A percentile compares a stretch with the other conserved stretches of the same genome.
These are phyloP conservation scores for Tillandsia fasciculata DNA, from an alignment of 176 grass and related monocot species.

Conservation along the genomic window DNA sequence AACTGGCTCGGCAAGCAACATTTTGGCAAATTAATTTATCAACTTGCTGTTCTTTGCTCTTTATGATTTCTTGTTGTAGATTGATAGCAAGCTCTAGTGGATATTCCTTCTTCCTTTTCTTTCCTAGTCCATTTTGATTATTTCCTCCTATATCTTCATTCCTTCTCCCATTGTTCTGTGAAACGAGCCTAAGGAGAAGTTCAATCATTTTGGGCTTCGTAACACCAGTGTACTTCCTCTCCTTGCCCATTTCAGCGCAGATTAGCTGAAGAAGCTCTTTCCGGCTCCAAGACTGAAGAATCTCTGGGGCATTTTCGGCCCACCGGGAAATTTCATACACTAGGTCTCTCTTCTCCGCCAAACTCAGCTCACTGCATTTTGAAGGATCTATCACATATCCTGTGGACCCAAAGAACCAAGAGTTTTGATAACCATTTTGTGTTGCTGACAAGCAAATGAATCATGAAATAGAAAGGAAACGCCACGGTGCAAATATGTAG, in stretches of 20 bases:
- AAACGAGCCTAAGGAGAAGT: slow-evolving; percentile 67
- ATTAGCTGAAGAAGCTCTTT: slow-evolving; percentile 80
- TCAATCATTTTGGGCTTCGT: slow-evolving; percentile 92
- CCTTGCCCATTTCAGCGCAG: slow-evolving; percentile 74
- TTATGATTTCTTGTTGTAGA: slow-evolving; percentile 9
- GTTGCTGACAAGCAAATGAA: slow-evolving; percentile 5
- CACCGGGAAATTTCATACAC: slow-evolving; percentile 56
- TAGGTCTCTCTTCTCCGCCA: slow-evolving; percentile 72
- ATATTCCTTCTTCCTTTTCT: slow-evolving; percentile 27
- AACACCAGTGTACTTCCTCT: slow-evolving; percentile 86
- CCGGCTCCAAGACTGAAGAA: slow-evolving; percentile 84
- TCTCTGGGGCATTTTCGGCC: slow-evolving; percentile 60
- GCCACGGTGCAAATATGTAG: not conserved
- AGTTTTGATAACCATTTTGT: not conserved
- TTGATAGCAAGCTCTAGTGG: slow-evolving; percentile 10
- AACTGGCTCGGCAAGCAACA: slow-evolving; percentile 61
- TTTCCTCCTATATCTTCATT: slow-evolving; percentile 20
- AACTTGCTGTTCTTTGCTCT: slow-evolving; percentile 21
- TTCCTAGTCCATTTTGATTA: slow-evolving; percentile 28
- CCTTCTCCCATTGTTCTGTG: slow-evolving; percentile 32
- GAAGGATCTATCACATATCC: slow-evolving; percentile 40
- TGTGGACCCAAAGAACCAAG: slow-evolving; percentile 25
- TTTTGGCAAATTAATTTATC: slow-evolving; percentile 50
- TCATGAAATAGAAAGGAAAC: slow-evolving; percentile 3
- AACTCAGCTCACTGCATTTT: slow-evolving; percentile 54